Evolutionary conservation across 495 filamentous ascomycete species (phyloP), one percentile per base, ranked within the genome.

Genomic region (Xylaria grammica): DNA sequence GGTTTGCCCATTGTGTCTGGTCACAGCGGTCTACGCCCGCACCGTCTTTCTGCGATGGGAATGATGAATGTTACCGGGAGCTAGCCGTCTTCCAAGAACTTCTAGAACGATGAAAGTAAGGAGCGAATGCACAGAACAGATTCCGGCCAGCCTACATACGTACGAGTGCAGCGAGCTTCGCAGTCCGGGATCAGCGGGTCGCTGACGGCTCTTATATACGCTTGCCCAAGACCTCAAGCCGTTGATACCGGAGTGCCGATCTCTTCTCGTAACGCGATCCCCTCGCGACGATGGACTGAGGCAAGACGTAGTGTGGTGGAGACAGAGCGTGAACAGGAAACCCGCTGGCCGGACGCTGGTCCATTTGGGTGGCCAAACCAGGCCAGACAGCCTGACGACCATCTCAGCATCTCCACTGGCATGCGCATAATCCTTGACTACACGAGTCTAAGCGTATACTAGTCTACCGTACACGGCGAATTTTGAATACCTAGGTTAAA

Each of bases 1-100:
- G 48, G 34, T 52, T 74, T 77, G 59, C 69, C 72, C 75, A 79
- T 78, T 56, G 52, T 69, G 69, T 63, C 53, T 61, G 13, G 38
- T 40, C 22, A 58, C 32, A 15, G 34, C 52, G 27, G 30, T 55
- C 27, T 32, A 24, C 32, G 45, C 22, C 53, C 34, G 17, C 32
- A 32, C 51, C 29, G 27, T 30, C 30, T n/a, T 13, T 26, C 34
- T 1, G 5, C 10, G 55, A 45, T 22, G 13, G 27, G 38, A 30
- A 19, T 11, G 1, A n/a, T n/a, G n/a, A n/a, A n/a, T 19, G 11
- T 48, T 15, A 8, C 27, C 15, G 1, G n/a, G 40, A 45, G 15
- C 54, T 45, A 44, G 26, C 40, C 20, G 44, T 46, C 4, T 45
- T 17, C 44, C 6, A 38, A 38, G 20, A 17, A 7, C 11, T 38